Evolutionary conservation across 805 yeast species (phyloP).

Genomic region (Candida orba): DNA sequence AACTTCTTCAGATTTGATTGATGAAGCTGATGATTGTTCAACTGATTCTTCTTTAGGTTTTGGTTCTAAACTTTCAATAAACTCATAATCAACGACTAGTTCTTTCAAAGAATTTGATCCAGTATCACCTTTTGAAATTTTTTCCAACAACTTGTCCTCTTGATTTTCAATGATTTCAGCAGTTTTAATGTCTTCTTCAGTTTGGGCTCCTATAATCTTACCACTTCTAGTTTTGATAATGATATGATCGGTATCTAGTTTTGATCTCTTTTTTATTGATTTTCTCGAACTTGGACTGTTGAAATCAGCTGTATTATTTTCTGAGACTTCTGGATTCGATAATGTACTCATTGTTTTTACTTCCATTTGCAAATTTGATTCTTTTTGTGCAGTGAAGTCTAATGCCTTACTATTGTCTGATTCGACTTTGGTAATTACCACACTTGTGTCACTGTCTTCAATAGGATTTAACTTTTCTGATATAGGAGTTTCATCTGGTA

Average conservation of each 20-base stretch:
- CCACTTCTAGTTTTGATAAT: constrained; percentile 27
- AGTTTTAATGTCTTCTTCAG: constrained; percentile 16
- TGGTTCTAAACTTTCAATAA: constrained; percentile 7
- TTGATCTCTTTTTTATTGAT: not conserved
- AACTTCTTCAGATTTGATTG: not conserved
- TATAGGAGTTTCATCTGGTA: not conserved
- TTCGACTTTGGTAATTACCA: too few species aligned
- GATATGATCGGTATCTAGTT: constrained; percentile 12
- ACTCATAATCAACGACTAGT: constrained; percentile 12
- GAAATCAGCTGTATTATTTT: too few species aligned
- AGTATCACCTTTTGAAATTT: constrained; percentile 16
- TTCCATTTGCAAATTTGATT: too few species aligned
- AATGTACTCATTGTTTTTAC: too few species aligned
- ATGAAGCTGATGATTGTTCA: too few species aligned
- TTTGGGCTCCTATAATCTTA: constrained; percentile 23
- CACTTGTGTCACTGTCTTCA: too few species aligned
- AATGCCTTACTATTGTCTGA: too few species aligned
- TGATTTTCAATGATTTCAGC: constrained; percentile 17
- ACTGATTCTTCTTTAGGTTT: not conserved
- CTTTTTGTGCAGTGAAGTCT: too few species aligned
- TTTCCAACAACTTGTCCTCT: constrained; percentile 17
- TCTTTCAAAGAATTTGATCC: constrained; percentile 5
- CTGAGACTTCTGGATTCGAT: too few species aligned
- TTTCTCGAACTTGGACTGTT: not conserved
- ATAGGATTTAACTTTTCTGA: too few species aligned